These are phyloP conservation scores for Rhizoctonia solani DNA, from an alignment of 1,284 basidiomycete species.

Conservation along the genomic window DNA sequence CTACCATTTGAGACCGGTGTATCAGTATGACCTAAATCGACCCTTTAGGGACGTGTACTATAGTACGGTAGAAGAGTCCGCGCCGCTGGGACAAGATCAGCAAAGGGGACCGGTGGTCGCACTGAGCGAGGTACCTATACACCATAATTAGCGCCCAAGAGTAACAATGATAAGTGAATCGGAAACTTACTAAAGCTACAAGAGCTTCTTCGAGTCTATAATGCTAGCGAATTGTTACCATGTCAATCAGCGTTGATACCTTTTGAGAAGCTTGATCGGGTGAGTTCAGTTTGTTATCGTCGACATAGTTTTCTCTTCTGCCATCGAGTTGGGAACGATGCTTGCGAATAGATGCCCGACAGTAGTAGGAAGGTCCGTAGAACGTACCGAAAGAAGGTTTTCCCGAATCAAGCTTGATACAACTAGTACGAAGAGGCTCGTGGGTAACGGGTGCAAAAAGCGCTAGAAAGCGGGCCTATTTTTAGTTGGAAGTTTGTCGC, in stretches of 20 bases:
- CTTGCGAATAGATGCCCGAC: neutral
- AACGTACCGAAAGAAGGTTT: neutral
- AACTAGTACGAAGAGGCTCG: no score
- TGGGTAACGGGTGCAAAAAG: no score
- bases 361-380: constrained; percentile 4
- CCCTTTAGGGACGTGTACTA: neutral
- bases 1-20: neutral
- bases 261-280: constrained; percentile 17
- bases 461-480: no score
- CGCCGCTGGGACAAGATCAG: neutral
- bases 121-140: neutral
- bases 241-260: constrained; percentile 19
- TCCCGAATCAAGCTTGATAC: no score
- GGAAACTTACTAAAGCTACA: neutral
- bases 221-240: constrained; percentile 14
- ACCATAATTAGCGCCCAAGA: neutral
- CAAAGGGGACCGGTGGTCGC: constrained; percentile 1
- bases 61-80: neutral
- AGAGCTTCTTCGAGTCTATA: constrained; percentile 1
- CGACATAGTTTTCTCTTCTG: constrained; percentile 16
- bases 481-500: no score
- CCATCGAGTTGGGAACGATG: constrained; percentile 24
- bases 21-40: neutral
- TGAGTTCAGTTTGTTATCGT: constrained; percentile 11
- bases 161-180: no score